A percentile compares a stretch with the other conserved stretches of the same genome.
phyloP scores from a whole-genome alignment of 1,284 basidiomycete species.

The Pascua sp. region DNA sequence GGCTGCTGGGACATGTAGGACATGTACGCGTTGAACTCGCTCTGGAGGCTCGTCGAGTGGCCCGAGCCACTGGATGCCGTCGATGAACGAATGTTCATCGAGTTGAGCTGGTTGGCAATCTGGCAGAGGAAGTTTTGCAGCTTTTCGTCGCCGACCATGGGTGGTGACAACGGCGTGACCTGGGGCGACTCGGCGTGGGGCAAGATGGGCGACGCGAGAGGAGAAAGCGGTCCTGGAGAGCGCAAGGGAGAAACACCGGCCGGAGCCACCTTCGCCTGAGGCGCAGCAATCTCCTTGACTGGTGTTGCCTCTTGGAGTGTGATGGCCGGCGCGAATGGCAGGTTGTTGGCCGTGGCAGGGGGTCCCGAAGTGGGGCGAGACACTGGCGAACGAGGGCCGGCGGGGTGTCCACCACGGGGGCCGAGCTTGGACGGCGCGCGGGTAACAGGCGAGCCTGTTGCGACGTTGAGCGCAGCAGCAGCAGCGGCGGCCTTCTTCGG shows the following conservation, averaged over 20 bases:
- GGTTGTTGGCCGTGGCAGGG: constrained; percentile 13
- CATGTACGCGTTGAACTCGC: constrained; percentile 40
- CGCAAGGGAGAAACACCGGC: background rate
- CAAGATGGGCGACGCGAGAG: background rate
- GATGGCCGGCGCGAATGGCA: constrained; percentile 39
- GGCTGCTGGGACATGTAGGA: constrained; percentile 29
- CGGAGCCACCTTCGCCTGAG: background rate
- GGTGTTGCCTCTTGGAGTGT: constrained; percentile 52
- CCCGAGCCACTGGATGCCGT: constrained; percentile 48
- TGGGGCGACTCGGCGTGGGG: background rate
- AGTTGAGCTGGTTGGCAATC: constrained; percentile 57
- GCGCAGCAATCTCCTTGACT: constrained; percentile 31
- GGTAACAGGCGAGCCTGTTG: constrained; percentile 20
- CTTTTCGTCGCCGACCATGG: constrained; percentile 52
- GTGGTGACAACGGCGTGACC: constrained; percentile 40
- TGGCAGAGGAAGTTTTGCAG: constrained; percentile 59
- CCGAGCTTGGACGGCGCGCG: constrained; percentile 25
- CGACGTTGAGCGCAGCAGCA: constrained; percentile 17
- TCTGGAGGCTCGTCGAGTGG: constrained; percentile 35
- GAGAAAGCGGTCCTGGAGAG: constrained; percentile 11
- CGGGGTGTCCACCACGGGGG: constrained; percentile 24
- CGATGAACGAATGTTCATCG: constrained; percentile 52
- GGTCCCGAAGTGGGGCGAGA: constrained; percentile 20
- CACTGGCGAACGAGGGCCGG: constrained; percentile 35
- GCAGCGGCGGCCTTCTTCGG: constrained; percentile 45